Percentiles rank a stretch among this genome's conserved stretches.
phyloP scores from a whole-genome alignment of 345 rosid genomes.

The Brassica carinata region DNA sequence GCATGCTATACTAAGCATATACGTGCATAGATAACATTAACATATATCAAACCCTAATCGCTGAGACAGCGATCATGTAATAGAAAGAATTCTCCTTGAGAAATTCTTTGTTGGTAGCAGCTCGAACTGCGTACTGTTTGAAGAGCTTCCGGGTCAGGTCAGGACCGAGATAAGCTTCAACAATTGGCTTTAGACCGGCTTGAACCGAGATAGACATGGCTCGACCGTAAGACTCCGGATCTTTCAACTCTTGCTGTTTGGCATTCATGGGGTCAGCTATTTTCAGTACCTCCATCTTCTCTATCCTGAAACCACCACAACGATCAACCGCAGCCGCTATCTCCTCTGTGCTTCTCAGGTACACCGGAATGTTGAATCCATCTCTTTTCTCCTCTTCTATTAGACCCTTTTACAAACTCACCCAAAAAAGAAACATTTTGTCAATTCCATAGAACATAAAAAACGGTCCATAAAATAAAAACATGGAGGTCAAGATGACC shows the following conservation, averaged over 20 bases:
- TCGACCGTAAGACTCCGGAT: conserved; percentile 50
- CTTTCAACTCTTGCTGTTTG: conserved; percentile 48
- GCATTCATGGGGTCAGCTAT: conserved; percentile 47
- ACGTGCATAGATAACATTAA: conserved; percentile 14
- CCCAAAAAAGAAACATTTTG: not conserved
- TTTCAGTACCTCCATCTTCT: conserved; percentile 43
- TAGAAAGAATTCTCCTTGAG: conserved; percentile 45
- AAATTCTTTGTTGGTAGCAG: conserved; percentile 41
- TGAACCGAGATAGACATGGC: conserved; percentile 51
- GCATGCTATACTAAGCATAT: not conserved
- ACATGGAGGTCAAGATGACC: conserved; percentile 30
- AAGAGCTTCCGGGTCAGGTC: conserved; percentile 48
- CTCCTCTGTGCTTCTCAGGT: conserved; percentile 55
- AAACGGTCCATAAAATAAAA: not conserved
- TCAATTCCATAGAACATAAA: conserved; percentile 5
- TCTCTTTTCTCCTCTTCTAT: conserved; percentile 56
- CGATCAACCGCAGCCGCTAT: conserved; percentile 44
- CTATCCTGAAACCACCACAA: conserved; percentile 56
- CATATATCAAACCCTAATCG: conserved; percentile 32
- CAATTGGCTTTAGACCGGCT: conserved; percentile 50
- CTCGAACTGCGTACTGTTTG: conserved; percentile 43
- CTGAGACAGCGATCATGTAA: conserved; percentile 50
- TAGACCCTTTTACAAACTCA: conserved; percentile 41
- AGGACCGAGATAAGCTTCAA: conserved; percentile 54
- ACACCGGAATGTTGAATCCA: conserved; percentile 57